Evolutionary conservation across 2,329 filamentous ascomycete genomes (phyloP), one percentile per base, ranked within the genome.

Genomic region (Penicillium sp.): DNA sequence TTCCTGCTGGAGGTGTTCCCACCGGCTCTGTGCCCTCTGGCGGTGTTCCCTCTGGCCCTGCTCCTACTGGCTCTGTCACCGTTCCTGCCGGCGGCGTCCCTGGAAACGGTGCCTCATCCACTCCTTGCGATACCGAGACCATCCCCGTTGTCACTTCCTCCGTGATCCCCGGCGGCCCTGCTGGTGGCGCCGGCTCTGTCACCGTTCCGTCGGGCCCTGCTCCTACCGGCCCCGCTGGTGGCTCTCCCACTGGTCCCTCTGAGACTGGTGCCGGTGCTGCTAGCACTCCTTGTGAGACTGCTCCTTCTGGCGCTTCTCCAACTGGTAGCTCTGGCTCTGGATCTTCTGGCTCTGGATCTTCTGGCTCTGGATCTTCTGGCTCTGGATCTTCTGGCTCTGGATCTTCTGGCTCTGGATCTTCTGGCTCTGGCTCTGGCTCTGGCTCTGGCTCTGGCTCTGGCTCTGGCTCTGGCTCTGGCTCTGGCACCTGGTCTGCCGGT

Each of bases 121-220:
- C 63, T 12, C 65, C 69, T 5, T 67, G 67, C 42, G 63, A 66
- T 11, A 66, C 61, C 35, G 41, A 60, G 12, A 64, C 61, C 53
- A 62, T 61, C 5, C 54, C 58, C 15, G 55, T 61, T 12, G 59
- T 67, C 7, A n/a, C 1, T n/a, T 58, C 55, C 0, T 48, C 59
- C 5, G 57, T 64, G 4, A 61, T 64, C 39, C 50, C 60, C 28
- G 60, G 55, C 35, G 60, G 53, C 47, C 51, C 61, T 28, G 41
- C 39, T 42, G 57, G 47, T n/a, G 43, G 59, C 10, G 57, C 34
- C 25, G 56, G 43, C 17, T 57, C 61, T 25, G 60, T 58, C 60
- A 25, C 66, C 31, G 61, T 47, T 48, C 52, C 57, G 12, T 55
- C 63, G n/a, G 59, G 57, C 37, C 50, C 50, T 20, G 42, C 31